Percentiles rank a stretch among this genome's conserved stretches.
phyloP scores from a whole-genome alignment of 345 rosid species.

The Salix arbutifolia region DNA sequence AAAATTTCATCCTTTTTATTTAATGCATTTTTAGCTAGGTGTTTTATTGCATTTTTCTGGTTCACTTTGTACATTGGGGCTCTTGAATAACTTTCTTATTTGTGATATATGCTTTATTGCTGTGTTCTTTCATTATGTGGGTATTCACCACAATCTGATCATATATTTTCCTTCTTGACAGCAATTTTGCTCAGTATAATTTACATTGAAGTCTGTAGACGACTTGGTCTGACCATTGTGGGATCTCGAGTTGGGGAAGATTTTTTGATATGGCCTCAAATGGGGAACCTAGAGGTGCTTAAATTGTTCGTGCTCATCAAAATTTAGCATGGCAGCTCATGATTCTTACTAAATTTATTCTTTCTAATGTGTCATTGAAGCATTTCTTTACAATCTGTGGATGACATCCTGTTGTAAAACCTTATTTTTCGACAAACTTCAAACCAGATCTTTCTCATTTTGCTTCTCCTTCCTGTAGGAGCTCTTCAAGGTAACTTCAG shows the following conservation, averaged over 20 bases:
- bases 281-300: constrained; percentile 72
- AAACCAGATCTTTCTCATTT: constrained; percentile 1
- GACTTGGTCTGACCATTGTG: constrained; percentile 67
- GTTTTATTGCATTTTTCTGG: constrained; percentile 1
- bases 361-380: background rate
- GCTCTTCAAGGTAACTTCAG: constrained; percentile 72
- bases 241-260: constrained; percentile 98
- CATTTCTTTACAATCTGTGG: background rate
- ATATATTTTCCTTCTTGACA: constrained; percentile 31
- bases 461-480: constrained; percentile 39
- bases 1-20: constrained; percentile 28
- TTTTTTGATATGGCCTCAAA: constrained; percentile 90
- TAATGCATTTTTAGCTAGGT: background rate
- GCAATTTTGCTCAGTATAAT: constrained; percentile 88
- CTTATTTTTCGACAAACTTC: background rate
- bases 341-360: background rate
- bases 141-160: constrained; percentile 1
- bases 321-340: background rate
- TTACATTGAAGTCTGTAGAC: constrained; percentile 84
- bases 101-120: background rate
- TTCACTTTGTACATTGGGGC: background rate
- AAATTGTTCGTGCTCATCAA: background rate
- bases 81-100: background rate
- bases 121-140: background rate
- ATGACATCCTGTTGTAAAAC: background rate